Conservation (phyloP, 495 filamentous ascomycete species). For the Hypomontagnella monticulosa region DNA sequence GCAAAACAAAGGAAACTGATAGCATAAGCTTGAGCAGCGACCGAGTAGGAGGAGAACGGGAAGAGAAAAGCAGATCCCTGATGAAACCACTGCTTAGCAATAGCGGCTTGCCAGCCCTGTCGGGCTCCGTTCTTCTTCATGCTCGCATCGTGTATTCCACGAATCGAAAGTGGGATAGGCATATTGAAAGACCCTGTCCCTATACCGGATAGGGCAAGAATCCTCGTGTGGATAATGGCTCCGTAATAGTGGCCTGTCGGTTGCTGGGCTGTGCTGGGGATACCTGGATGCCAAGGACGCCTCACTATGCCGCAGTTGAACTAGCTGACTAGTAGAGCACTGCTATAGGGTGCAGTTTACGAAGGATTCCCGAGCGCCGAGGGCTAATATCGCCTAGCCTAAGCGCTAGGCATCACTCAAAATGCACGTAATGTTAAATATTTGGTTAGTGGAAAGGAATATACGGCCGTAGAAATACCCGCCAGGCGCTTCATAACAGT, state of each 20-base stretch:
- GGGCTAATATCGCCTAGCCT: constrained; percentile 4
- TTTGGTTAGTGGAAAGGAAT: no score
- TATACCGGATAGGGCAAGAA: constrained; percentile 20
- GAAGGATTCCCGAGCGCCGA: constrained; percentile 21
- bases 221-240: constrained; percentile 18
- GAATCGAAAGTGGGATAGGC: constrained; percentile 20
- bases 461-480: no score
- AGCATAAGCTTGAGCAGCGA: neutral
- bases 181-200: constrained; percentile 2
- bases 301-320: constrained; percentile 17
- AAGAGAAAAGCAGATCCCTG: constrained; percentile 17
- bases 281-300: constrained; percentile 8
- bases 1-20: constrained; percentile 11
- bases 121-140: constrained; percentile 9
- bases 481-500: no score
- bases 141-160: constrained; percentile 7
- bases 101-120: constrained; percentile 30
- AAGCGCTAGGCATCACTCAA: neutral
- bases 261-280: constrained; percentile 22
- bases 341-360: constrained; percentile 4
- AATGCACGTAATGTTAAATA: no score
- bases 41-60: constrained; percentile 2
- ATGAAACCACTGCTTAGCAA: constrained; percentile 27
- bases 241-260: constrained; percentile 18
- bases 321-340: constrained; percentile 5